A percentile compares a stretch with the other conserved stretches of the same genome.
Conservation (phyloP, 2,329 filamentous ascomycete genomes). For the Cladobotryum protrusum region DNA sequence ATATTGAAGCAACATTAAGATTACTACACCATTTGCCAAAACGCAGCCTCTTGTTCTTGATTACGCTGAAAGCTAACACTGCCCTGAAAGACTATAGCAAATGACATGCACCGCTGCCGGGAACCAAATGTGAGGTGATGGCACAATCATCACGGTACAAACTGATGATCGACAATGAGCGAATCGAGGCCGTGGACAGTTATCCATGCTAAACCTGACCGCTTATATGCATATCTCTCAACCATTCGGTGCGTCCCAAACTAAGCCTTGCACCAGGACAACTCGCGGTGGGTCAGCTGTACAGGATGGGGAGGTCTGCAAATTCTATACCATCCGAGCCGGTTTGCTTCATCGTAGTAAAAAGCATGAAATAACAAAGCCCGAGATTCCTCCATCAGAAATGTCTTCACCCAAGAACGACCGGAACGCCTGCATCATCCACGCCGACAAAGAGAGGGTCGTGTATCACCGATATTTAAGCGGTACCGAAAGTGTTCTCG, state of each 20-base stretch:
- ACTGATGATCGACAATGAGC: not conserved
- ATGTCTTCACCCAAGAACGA: conserved; percentile 23
- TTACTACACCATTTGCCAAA: not conserved
- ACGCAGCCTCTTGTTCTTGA: not conserved
- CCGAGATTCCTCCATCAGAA: conserved; percentile 20
- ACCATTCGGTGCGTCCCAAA: not conserved
- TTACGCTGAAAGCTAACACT: conserved; percentile 3
- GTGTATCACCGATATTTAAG: conserved; percentile 14
- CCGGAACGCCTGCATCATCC: conserved; percentile 32
- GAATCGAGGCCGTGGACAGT: not conserved
- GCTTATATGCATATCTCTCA: not conserved
- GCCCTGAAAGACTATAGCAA: not conserved
- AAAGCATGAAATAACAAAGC: conserved; percentile 20
- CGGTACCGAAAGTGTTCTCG: conserved; percentile 89
- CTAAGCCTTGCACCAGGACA: not conserved
- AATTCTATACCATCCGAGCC: conserved; percentile 1
- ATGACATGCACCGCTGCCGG: conserved; percentile 1
- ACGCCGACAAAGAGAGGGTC: conserved; percentile 14
- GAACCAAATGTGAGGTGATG: not conserved
- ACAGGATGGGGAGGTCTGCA: not conserved
- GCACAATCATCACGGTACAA: not conserved
- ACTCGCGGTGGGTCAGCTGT: not conserved
- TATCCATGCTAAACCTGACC: not conserved
- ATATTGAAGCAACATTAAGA: not conserved
- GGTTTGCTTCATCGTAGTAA: conserved; percentile 2